phyloP scores from a whole-genome alignment of 192 early-diverging fungal genomes.

The Martensiomyces pterosporus region DNA sequence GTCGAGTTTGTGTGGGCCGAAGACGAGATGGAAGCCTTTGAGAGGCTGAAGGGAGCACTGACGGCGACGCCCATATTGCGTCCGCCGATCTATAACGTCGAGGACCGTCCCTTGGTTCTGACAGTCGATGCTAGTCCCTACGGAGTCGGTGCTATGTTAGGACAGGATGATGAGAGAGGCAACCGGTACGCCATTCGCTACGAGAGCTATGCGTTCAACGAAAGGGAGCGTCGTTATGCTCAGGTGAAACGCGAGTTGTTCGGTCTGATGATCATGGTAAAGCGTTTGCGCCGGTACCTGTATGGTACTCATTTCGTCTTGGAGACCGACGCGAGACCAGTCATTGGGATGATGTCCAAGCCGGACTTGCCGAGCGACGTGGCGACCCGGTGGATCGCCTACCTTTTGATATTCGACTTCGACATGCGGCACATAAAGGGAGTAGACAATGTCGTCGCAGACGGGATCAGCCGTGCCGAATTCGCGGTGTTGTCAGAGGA shows the following conservation, averaged over 20 bases:
- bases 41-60: neutral
- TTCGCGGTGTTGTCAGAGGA: too few relatives aligned
- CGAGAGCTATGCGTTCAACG: slow-evolving; percentile 1
- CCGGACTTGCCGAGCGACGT: neutral
- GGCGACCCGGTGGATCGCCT: slow-evolving; percentile 2
- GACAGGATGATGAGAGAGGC: neutral
- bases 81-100: neutral
- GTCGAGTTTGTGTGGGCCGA: neutral
- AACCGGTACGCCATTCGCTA: neutral
- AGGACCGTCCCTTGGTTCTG: neutral
- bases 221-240: neutral
- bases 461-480: neutral
- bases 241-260: neutral
- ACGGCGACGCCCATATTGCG: neutral
- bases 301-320: slow-evolving; percentile 1
- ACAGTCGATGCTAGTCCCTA: slow-evolving; percentile 1
- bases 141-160: neutral
- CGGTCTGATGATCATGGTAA: neutral
- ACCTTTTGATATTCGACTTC: slow-evolving; percentile 1
- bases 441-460: neutral
- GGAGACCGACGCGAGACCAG: neutral
- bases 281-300: neutral
- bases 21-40: neutral
- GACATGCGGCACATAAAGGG: neutral
- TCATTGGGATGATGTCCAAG: neutral